A percentile compares a stretch with the other conserved stretches of the same genome.
phyloP scores from a whole-genome alignment of 2,329 filamentous ascomycete genomes.

The Elsinoe perseae region DNA sequence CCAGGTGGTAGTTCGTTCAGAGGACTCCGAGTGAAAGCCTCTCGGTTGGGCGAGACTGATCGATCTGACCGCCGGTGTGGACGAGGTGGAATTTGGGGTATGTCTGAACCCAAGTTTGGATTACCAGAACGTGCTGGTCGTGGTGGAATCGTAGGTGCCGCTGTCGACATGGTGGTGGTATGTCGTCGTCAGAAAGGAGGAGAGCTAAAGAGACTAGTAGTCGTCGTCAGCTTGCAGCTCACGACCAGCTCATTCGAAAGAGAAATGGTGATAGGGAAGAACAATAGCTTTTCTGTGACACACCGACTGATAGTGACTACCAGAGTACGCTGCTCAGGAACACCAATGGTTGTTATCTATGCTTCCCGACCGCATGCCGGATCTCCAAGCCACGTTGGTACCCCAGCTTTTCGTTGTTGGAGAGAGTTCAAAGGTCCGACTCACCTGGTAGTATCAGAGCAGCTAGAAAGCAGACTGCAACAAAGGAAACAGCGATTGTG shows the following conservation, averaged over 20 bases:
- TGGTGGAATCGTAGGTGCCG: conserved; percentile 52
- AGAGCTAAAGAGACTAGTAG: not conserved
- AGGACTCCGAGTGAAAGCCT: conserved; percentile 77
- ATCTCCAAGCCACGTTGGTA: conserved; percentile 8
- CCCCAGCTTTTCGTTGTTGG: conserved; percentile 9
- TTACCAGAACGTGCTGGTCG: conserved; percentile 51
- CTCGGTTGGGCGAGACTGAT: conserved; percentile 67
- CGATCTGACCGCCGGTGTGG: conserved; percentile 63
- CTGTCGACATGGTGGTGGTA: conserved; percentile 15
- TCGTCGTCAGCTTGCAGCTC: conserved; percentile 13
- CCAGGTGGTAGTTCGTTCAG: conserved; percentile 59
- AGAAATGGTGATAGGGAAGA: too few relatives aligned
- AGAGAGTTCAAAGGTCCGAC: not conserved
- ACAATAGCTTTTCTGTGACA: too few relatives aligned
- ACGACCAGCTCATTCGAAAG: not conserved
- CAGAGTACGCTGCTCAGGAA: not conserved
- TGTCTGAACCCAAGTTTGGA: conserved; percentile 40
- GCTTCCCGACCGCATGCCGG: not conserved
- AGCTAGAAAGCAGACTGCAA: not conserved
- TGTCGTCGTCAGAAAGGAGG: not conserved
- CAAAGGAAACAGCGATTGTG: not conserved
- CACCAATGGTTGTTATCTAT: conserved; percentile 6
- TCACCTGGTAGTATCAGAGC: not conserved
- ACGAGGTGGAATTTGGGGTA: conserved; percentile 71
- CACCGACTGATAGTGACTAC: not conserved